Base-by-base conservation (phyloP, 2,329 filamentous ascomycete genomes). In the Trichoderma sp. region DNA sequence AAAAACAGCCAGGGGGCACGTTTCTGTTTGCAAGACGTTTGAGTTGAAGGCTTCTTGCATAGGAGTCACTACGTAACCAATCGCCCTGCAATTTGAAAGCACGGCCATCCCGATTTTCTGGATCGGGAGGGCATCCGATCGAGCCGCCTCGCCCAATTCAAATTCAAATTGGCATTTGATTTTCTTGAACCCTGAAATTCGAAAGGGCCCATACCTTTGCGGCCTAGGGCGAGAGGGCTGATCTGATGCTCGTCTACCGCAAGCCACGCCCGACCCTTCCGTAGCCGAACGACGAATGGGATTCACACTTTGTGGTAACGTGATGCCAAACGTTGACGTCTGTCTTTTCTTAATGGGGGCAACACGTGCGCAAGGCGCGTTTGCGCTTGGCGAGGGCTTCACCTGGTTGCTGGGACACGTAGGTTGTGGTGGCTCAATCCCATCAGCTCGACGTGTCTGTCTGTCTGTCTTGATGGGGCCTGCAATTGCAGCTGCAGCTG, bases 261-360 rank as follows among this genome's bases (percentile, higher is more conserved):
- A 73, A 73, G 69, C 69, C 69, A 73, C 69, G 41, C 21, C 69
- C 69, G 69, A 73, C 69, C 60, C 69, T 65, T 73, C 69, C 69
- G 69, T 50, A 27, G 14, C 41, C 35, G 45, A 56, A 56, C 16
- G n/a, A 65, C 69, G 41, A 73, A 73, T 73, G 60, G 63, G 41
- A 63, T 31, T 31, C 29, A 14, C 27, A 38, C 21, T 29, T 65
- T 53, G 50, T 64, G 69, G 69, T 73, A 65, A 73, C 69, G 41
- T 73, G 69, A 73, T 73, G 69, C 59, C 38, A 56, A 64, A 21
- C 18, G 14, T 67, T 62, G 33, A 21, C 38, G 53, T 59, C 1
- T 56, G 24, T 63, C 11, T 14, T 21, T 14, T 3, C 41, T 45
- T n/a, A 45, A 45, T 33, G n/a, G 31, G 29, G 50, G 60, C 29